Percentiles rank a stretch among this genome's conserved stretches.
phyloP scores from a whole-genome alignment of 306 rosid species.

The Echinosophora koreensis region DNA sequence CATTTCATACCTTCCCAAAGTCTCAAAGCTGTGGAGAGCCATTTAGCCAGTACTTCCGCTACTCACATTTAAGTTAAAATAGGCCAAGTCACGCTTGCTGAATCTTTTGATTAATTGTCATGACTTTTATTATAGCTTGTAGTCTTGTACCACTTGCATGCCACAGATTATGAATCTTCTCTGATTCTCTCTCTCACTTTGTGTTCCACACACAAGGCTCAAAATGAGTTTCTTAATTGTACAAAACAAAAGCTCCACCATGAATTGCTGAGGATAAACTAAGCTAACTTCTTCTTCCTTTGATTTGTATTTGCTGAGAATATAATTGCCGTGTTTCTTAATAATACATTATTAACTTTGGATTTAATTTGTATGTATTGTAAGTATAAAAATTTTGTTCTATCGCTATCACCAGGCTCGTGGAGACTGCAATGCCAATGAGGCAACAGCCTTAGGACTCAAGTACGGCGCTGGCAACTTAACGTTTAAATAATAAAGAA shows the following conservation, averaged over 20 bases:
- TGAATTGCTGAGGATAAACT: not conserved
- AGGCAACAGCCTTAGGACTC: too few relatives aligned
- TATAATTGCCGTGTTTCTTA: too few relatives aligned
- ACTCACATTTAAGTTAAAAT: not conserved
- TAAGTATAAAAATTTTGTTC: too few relatives aligned
- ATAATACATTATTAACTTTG: too few relatives aligned
- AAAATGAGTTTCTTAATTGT: not conserved
- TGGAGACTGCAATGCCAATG: too few relatives aligned
- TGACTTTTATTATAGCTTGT: not conserved
- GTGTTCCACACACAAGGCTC: not conserved
- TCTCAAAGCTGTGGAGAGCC: not conserved
- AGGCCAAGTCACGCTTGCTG: conserved; percentile 5
- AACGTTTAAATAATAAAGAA: too few relatives aligned
- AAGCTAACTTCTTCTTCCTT: not conserved
- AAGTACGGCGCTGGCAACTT: too few relatives aligned
- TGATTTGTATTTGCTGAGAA: too few relatives aligned
- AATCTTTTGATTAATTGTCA: not conserved
- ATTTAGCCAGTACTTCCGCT: not conserved
- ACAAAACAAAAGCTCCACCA: not conserved
- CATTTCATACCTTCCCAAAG: not conserved
- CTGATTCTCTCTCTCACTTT: too few relatives aligned
- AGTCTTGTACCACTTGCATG: not conserved
- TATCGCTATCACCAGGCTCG: too few relatives aligned
- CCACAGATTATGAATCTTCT: too few relatives aligned
- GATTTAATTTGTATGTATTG: too few relatives aligned